Percentiles rank a stretch among this genome's conserved stretches.
Conservation (phyloP, 208 protist species). For the Trypanosoma melophagium region DNA sequence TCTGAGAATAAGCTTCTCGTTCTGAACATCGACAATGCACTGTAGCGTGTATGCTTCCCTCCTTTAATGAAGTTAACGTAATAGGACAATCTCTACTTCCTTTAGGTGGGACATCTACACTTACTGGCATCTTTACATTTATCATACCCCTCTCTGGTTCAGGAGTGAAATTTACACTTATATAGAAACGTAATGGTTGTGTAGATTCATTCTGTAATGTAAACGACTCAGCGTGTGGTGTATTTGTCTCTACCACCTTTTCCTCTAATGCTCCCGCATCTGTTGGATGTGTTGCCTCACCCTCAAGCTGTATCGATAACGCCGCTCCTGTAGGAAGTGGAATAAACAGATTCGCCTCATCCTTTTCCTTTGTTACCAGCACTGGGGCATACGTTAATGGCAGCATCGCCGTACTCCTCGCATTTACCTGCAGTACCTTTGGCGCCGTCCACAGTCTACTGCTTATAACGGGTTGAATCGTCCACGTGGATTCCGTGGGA, state of each 20-base stretch:
- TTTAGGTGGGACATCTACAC: conserved; percentile 87
- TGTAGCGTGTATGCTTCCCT: conserved; percentile 73
- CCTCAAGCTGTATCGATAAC: conserved; percentile 80
- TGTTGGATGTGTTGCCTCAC: conserved; percentile 46
- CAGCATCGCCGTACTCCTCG: conserved; percentile 57
- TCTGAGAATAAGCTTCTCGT: conserved; percentile 87
- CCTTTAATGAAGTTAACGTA: conserved; percentile 75
- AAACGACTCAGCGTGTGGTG: conserved; percentile 46
- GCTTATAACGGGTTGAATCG: conserved; percentile 84
- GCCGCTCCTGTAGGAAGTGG: conserved; percentile 91
- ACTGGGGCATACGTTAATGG: conserved; percentile 89
- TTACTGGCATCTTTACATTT: conserved; percentile 52
- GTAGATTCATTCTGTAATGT: conserved; percentile 83
- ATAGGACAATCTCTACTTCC: conserved; percentile 69
- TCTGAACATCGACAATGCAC: conserved; percentile 59
- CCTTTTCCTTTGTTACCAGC: conserved; percentile 54
- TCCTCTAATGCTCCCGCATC: conserved; percentile 49
- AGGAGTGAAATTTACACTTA: conserved; percentile 70
- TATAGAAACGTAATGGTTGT: conserved; percentile 79
- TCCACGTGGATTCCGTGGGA: conserved; percentile 68
- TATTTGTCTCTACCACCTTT: conserved; percentile 50
- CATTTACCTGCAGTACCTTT: conserved; percentile 72
- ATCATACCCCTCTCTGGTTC: conserved; percentile 59
- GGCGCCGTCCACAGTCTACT: conserved; percentile 65
- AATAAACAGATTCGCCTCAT: conserved; percentile 90